Evolutionary conservation across 2,329 filamentous ascomycete genomes (phyloP), one percentile per base, ranked within the genome.

Genomic region (Endoconidiophora polonica): DNA sequence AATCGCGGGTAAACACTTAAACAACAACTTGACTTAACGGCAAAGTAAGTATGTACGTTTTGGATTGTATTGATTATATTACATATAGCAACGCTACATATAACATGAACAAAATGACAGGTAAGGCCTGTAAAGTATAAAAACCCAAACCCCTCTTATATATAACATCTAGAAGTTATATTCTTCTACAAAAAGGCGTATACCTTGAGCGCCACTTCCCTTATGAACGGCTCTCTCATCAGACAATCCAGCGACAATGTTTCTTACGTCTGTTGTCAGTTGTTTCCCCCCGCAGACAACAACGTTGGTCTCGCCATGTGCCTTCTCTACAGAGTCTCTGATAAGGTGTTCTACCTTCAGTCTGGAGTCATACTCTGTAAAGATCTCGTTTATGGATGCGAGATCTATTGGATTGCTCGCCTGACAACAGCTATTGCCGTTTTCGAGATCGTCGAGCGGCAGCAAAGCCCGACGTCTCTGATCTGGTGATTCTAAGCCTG

Each of bases 151-250:
- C 14, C 43, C 43, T 23, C 20, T 29, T 45, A 20, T 9, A 45
- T 20, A 22, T 5, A 14, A 24, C 18, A 33, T 33, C 23, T 41
- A 41, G 3, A 74, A 74, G 22, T 67, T 68, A 59, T 78, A 79
- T 58, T 79, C 75, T 55, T 79, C 76, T 1, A 73, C 74, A 58
- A 76, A 70, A 50, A 79, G 57, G 58, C 72, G 69, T 39, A 80
- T 79, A 0, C 76, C 76, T 58, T 80, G 76, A 0, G 76, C 76
- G 1, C 74, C 76, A 0, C 74, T 79, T 4, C 76, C 76, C 59
- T 80, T 80, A 58, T 79, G 76, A 20, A 79, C 76, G 0, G 72
- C 76, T 39, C 76, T 63, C 61, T 79, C 76, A 56, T 80, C 75
- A 48, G 73, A 76, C 54, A 79, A 54, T 26, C 61, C 63, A 2